Conservation (phyloP, 2,329 filamentous ascomycete species). For the Colletotrichum camelliae region DNA sequence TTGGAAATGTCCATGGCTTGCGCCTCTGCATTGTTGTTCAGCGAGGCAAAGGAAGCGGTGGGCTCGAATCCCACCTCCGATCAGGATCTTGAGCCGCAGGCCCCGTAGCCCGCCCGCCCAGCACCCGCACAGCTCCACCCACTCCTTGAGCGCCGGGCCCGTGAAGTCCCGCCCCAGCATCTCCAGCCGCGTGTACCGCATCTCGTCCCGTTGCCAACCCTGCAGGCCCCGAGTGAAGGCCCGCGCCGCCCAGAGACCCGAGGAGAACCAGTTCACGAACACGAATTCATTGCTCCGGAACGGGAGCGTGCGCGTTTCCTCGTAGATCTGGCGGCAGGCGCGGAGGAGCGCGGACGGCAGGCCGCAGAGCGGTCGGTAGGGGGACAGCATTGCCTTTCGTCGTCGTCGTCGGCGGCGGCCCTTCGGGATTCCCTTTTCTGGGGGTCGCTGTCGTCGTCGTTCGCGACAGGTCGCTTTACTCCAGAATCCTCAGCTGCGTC, state of each 20-base stretch:
- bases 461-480: background rate
- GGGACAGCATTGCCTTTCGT: slow-evolving; percentile 29
- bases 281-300: slow-evolving; percentile 50
- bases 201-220: slow-evolving; percentile 46
- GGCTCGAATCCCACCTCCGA: slow-evolving; percentile 28
- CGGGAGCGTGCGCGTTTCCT: slow-evolving; percentile 44
- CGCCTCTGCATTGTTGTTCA: slow-evolving; percentile 13
- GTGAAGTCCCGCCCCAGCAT: slow-evolving; percentile 42
- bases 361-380: slow-evolving; percentile 40
- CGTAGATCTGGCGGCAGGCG: slow-evolving; percentile 45
- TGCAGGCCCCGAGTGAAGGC: slow-evolving; percentile 37
- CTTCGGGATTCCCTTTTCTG: background rate
- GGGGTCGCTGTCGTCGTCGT: background rate
- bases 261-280: slow-evolving; percentile 51
- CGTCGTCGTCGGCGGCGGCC: background rate
- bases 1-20: slow-evolving; percentile 28
- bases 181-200: slow-evolving; percentile 48
- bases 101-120: slow-evolving; percentile 42
- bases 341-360: slow-evolving; percentile 46
- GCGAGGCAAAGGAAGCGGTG: slow-evolving; percentile 3
- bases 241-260: slow-evolving; percentile 46
- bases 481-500: background rate
- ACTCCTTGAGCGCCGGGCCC: slow-evolving; percentile 32
- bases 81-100: slow-evolving; percentile 43
- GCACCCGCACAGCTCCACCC: slow-evolving; percentile 40